Evolutionary conservation across 2,329 filamentous ascomycete species (phyloP).

Genomic region (Phaeosphaeriaceae sp.): DNA sequence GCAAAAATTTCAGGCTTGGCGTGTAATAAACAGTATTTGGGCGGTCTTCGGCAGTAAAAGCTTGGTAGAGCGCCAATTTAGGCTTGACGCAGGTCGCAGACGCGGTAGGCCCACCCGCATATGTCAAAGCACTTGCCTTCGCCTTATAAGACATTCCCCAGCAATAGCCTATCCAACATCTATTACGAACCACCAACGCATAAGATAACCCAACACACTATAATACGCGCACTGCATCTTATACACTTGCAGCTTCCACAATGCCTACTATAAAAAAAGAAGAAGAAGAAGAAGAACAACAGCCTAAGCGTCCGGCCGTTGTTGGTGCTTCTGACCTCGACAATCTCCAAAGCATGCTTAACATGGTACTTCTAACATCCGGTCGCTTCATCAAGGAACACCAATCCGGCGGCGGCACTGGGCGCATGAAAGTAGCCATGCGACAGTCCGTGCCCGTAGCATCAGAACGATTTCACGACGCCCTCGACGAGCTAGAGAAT

Average conservation of each 20-base stretch:
- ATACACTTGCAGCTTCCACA: background rate
- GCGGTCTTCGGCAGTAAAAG: slow-evolving; percentile 4
- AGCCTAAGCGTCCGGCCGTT: slow-evolving; percentile 15
- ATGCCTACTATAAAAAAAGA: slow-evolving; percentile 24
- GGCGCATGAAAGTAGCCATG: slow-evolving; percentile 39
- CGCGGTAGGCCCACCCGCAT: slow-evolving; percentile 9
- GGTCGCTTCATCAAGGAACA: slow-evolving; percentile 55
- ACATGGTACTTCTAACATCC: slow-evolving; percentile 53
- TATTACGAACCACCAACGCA: too few relatives aligned
- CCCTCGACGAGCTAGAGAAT: slow-evolving; percentile 59
- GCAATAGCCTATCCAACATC: too few relatives aligned
- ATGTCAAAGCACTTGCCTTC: slow-evolving; percentile 12
- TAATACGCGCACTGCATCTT: background rate
- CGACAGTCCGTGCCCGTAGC: slow-evolving; percentile 51
- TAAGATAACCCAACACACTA: too few relatives aligned
- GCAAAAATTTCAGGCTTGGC: slow-evolving; percentile 5
- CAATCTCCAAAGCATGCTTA: slow-evolving; percentile 55
- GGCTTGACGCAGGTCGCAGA: slow-evolving; percentile 5
- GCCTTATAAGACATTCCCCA: too few relatives aligned
- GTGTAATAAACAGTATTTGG: background rate
- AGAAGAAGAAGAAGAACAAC: slow-evolving; percentile 11
- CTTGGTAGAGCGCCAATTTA: slow-evolving; percentile 14
- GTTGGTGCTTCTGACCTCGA: slow-evolving; percentile 44
- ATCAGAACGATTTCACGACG: slow-evolving; percentile 54
- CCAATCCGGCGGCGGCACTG: slow-evolving; percentile 35